Conservation (phyloP, 305 asterid species). For the Solanum aculeatissimum region DNA sequence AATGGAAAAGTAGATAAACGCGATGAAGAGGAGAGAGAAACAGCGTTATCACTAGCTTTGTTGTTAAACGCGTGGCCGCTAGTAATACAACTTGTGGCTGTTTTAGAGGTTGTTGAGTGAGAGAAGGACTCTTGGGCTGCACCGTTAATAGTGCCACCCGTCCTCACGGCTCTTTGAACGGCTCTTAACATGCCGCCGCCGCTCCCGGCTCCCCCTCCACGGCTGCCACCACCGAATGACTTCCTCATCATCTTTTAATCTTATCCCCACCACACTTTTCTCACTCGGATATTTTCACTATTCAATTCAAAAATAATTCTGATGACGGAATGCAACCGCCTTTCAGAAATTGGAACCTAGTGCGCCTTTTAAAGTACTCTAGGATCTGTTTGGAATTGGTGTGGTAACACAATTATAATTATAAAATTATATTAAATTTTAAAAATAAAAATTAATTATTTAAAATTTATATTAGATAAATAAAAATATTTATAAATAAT, state of each 20-base stretch:
- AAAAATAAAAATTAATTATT: too few relatives aligned
- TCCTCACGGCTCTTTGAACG: constrained; percentile 35
- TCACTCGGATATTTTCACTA: not conserved
- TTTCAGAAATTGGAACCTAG: not conserved
- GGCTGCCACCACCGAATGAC: constrained; percentile 30
- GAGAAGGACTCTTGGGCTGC: constrained; percentile 43
- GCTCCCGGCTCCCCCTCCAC: constrained; percentile 7
- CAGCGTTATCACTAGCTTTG: not conserved
- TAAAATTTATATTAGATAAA: too few relatives aligned
- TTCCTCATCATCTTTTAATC: constrained; percentile 20
- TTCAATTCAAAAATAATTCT: not conserved
- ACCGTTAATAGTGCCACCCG: constrained; percentile 26
- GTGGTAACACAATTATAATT: too few relatives aligned
- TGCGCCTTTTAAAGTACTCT: not conserved
- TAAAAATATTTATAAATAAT: too few relatives aligned
- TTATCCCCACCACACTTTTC: constrained; percentile 19
- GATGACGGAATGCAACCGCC: not conserved
- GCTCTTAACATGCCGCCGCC: constrained; percentile 31
- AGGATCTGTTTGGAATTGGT: too few relatives aligned
- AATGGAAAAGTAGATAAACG: constrained; percentile 13
- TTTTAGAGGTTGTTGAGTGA: constrained; percentile 7
- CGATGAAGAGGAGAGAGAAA: constrained; percentile 12
- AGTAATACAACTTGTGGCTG: not conserved
- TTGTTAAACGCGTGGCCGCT: not conserved
- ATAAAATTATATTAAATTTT: too few relatives aligned